Evolutionary conservation across 768 basidiomycete species (phyloP), one percentile per base, ranked within the genome.

Genomic region (Trametes coccinea): DNA sequence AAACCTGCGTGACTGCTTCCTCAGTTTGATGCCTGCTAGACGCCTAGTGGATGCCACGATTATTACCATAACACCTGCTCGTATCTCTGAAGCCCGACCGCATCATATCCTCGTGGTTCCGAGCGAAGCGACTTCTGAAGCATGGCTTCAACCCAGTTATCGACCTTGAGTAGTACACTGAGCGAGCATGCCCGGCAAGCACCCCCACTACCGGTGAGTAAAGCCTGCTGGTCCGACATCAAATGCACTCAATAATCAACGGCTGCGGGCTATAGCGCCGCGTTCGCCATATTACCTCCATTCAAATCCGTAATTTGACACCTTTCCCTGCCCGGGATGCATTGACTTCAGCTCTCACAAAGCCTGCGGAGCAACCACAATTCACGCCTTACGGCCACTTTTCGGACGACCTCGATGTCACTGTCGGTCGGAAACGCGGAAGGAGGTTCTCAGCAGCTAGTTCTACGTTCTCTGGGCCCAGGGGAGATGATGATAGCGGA

Each of bases 281-380:
- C 45, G 78, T 91, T 63, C 84, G 90, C 66, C 89, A 93, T 75
- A 80, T 93, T 60, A 80, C 83, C 59, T 79, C 84, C 45, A 77
- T 93, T 51, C 88, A 92, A 75, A 79, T 93, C 66, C 84, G 86
- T 63, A 93, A 93, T 71, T 77, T 93, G 40, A 89, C 92, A n/a
- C 90, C 89, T 1, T 93, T 91, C 71, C 91, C 91, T 37, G 84
- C 84, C 54, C 85, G 92, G 39, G 91, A 93, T 72, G 81, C 86
- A 5, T 80, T 91, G 63, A 85, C 91, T 17, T 88, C 89, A 27
- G 89, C 90, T 17, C 79, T 93, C 54, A 78, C 80, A 16, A 85
- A 88, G 68, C 88, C 90, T 10, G 79, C 83, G 9, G 82, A 84
- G 68, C 81, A 82, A 57, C 76, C 85, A 3, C 86, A 88, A 63